These are phyloP conservation scores for Beauveria rudraprayagi DNA, from an alignment of 2,329 filamentous ascomycete species.

Conservation along the genomic window DNA sequence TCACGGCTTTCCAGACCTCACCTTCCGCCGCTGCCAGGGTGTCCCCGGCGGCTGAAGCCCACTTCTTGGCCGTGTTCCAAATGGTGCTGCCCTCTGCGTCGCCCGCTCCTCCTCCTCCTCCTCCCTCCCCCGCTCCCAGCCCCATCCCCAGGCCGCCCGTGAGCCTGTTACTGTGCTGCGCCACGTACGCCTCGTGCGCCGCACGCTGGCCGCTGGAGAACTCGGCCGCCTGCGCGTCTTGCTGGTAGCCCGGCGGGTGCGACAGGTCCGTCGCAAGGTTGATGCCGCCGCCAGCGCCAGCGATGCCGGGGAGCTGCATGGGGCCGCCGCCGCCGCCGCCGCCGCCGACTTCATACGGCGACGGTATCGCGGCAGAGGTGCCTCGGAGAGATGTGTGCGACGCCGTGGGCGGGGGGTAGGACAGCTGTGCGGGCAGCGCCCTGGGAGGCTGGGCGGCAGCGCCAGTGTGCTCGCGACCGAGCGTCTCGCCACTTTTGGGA, in stretches of 20 bases:
- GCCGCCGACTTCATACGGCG: not conserved
- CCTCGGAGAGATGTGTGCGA: conserved; percentile 18
- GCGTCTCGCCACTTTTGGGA: conserved; percentile 41
- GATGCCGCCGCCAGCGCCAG: conserved; percentile 11
- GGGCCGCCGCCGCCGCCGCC: not conserved
- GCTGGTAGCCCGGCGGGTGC: conserved; percentile 49
- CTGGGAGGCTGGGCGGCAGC: conserved; percentile 34
- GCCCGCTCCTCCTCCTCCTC: conserved; percentile 10
- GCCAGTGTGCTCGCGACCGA: conserved; percentile 6
- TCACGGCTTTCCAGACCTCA: conserved; percentile 57
- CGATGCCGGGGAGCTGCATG: conserved; percentile 12
- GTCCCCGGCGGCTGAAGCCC: conserved; percentile 48
- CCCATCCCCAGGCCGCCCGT: conserved; percentile 12
- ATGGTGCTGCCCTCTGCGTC: conserved; percentile 44
- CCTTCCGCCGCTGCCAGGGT: conserved; percentile 50
- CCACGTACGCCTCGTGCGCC: conserved; percentile 28
- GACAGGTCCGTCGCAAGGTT: conserved; percentile 25
- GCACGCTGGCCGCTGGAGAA: conserved; percentile 39
- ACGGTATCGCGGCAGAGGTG: conserved; percentile 28
- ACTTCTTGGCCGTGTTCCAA: conserved; percentile 29
- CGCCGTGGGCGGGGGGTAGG: not conserved
- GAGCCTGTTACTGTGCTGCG: conserved; percentile 13
- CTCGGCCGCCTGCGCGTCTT: conserved; percentile 45
- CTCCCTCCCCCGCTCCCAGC: too few species aligned
- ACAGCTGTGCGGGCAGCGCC: conserved; percentile 27